phyloP scores from a whole-genome alignment of 2,329 filamentous ascomycete species.

The Sarocladiaceae sp. region DNA sequence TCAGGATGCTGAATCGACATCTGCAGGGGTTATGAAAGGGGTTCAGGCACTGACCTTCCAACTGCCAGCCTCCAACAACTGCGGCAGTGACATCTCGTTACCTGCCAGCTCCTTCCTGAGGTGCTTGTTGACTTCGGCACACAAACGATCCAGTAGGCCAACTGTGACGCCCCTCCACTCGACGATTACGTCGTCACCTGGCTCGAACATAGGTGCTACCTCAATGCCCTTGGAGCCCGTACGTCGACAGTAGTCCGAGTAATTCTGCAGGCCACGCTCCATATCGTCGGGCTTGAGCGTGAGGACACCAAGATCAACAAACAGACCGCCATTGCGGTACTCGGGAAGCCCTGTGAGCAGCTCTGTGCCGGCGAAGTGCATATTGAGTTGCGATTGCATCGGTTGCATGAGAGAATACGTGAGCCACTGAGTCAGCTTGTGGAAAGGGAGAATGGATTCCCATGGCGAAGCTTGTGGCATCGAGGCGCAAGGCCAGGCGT shows the following conservation, averaged over 20 bases:
- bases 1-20: too few species aligned
- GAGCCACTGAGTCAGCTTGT: constrained; percentile 93
- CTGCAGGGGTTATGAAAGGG: constrained; percentile 10
- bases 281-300: constrained; percentile 65
- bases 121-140: constrained; percentile 50
- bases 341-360: constrained; percentile 84
- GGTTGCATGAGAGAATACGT: constrained; percentile 91
- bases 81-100: constrained; percentile 68
- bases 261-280: constrained; percentile 61
- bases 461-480: constrained; percentile 66
- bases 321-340: constrained; percentile 84
- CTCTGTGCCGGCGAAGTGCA: constrained; percentile 75
- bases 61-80: constrained; percentile 90
- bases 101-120: constrained; percentile 60
- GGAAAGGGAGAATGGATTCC: constrained; percentile 82
- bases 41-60: constrained; percentile 71
- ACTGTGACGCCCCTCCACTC: constrained; percentile 62
- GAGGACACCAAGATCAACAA: constrained; percentile 77
- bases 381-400: constrained; percentile 73
- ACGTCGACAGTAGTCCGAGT: constrained; percentile 60
- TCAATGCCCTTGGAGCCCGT: constrained; percentile 58
- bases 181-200: constrained; percentile 54
- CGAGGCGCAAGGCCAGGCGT: constrained; percentile 85
- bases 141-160: constrained; percentile 50
- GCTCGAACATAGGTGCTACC: constrained; percentile 53